Evolutionary conservation across 2,329 filamentous ascomycete genomes (phyloP).

Genomic region (Hypomyces rosellus): DNA sequence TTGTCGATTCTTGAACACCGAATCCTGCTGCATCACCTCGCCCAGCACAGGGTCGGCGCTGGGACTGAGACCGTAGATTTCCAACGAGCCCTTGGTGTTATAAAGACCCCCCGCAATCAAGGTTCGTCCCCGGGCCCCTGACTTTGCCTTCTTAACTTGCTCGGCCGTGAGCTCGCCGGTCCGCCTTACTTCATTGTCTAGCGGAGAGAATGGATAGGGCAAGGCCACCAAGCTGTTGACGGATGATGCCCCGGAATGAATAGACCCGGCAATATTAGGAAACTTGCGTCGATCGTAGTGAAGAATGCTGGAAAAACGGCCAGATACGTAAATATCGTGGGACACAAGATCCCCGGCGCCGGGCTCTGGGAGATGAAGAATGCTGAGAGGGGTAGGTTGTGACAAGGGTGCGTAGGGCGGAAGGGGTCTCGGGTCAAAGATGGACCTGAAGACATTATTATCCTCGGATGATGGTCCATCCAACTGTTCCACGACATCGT

Average conservation of each 20-base stretch:
- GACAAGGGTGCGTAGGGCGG: slow-evolving; percentile 64
- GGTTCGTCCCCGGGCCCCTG: slow-evolving; percentile 50
- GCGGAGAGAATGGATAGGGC: slow-evolving; percentile 59
- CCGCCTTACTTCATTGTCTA: slow-evolving; percentile 53
- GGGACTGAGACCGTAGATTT: slow-evolving; percentile 64
- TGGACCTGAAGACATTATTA: slow-evolving; percentile 26
- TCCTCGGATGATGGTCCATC: slow-evolving; percentile 19
- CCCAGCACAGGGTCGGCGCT: slow-evolving; percentile 21
- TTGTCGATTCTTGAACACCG: slow-evolving; percentile 69
- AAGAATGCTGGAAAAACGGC: slow-evolving; percentile 80
- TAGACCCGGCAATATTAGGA: slow-evolving; percentile 66
- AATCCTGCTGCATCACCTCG: slow-evolving; percentile 31
- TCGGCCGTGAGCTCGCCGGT: slow-evolving; percentile 49
- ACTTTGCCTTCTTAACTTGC: slow-evolving; percentile 48
- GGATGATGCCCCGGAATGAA: slow-evolving; percentile 76
- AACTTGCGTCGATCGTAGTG: slow-evolving; percentile 87
- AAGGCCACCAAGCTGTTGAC: slow-evolving; percentile 67
- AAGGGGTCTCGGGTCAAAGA: slow-evolving; percentile 48
- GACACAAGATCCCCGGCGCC: slow-evolving; percentile 50
- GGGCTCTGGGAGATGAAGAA: slow-evolving; percentile 65
- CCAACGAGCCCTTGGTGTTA: slow-evolving; percentile 82
- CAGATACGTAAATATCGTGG: slow-evolving; percentile 80
- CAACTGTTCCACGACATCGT: slow-evolving; percentile 32
- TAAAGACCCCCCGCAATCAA: slow-evolving; percentile 84
- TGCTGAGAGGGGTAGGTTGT: slow-evolving; percentile 74